Conservation (phyloP, 139 green algal species). For the Yamagishiella unicocca region DNA sequence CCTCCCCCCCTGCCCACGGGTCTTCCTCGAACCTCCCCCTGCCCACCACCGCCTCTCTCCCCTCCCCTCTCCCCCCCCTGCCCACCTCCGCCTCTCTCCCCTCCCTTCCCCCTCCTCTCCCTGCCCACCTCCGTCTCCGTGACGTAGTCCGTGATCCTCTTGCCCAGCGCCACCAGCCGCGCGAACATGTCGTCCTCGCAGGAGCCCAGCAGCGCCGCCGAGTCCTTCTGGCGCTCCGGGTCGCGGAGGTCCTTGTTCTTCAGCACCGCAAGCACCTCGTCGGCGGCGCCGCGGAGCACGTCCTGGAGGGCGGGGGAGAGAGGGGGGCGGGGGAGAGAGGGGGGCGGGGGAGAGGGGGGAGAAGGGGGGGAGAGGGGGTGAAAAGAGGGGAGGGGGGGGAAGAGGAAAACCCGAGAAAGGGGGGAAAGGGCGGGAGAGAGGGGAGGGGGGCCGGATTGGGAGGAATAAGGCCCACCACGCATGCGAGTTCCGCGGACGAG, state of each 20-base stretch:
- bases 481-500: no score
- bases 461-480: no score
- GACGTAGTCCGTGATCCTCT: constrained; percentile 93
- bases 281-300: constrained; percentile 93
- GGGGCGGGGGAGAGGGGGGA: not conserved
- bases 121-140: constrained; percentile 61
- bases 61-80: no score
- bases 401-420: no score
- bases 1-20: no score
- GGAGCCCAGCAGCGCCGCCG: constrained; percentile 44
- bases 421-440: no score
- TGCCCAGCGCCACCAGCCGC: constrained; percentile 87
- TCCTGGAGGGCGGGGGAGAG: constrained; percentile 65
- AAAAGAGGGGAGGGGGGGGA: no score
- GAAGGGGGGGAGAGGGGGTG: not conserved
- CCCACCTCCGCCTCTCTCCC: constrained; percentile 51
- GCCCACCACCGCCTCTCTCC: no score
- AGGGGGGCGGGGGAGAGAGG: not conserved
- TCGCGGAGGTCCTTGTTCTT: constrained; percentile 82
- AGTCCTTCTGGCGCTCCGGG: constrained; percentile 58
- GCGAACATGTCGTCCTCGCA: constrained; percentile 85
- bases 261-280: constrained; percentile 95
- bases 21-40: no score
- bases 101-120: constrained; percentile 62
- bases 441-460: no score